Percentiles rank a stretch among this genome's conserved stretches.
These are phyloP conservation scores for Leucaena leucocephala DNA, from an alignment of 306 rosid species.

Conservation along the genomic window DNA sequence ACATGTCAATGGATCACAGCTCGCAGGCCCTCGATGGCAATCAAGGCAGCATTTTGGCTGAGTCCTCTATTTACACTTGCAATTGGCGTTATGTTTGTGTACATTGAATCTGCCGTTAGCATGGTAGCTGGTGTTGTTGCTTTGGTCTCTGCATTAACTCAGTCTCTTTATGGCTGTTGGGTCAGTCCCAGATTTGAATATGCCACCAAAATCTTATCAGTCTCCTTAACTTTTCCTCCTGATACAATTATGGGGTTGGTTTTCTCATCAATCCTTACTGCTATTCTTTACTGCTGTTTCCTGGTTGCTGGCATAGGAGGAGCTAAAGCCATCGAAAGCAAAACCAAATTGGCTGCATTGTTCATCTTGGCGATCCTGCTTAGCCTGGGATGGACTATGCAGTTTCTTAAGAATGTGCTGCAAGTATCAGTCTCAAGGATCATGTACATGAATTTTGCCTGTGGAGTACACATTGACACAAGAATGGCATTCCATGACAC, in stretches of 20 bases:
- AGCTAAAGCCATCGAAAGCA: slow-evolving; percentile 53
- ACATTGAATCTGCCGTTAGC: slow-evolving; percentile 44
- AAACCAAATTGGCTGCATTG: slow-evolving; percentile 35
- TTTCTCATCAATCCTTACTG: slow-evolving; percentile 28
- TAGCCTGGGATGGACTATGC: slow-evolving; percentile 82
- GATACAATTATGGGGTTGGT: slow-evolving; percentile 38
- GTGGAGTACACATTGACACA: slow-evolving; percentile 40
- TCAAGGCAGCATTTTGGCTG: slow-evolving; percentile 60
- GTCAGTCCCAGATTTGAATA: slow-evolving; percentile 54
- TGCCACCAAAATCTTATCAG: slow-evolving; percentile 48
- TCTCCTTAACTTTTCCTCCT: slow-evolving; percentile 54
- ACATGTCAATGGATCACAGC: slow-evolving; percentile 58
- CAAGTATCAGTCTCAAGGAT: slow-evolving; percentile 62
- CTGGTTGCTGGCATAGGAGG: slow-evolving; percentile 67
- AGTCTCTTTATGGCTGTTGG: slow-evolving; percentile 76
- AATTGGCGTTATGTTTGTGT: slow-evolving; percentile 48
- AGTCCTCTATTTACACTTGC: slow-evolving; percentile 60
- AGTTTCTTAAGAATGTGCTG: slow-evolving; percentile 63
- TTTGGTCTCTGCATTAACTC: slow-evolving; percentile 48
- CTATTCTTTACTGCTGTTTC: slow-evolving; percentile 58
- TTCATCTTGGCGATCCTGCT: slow-evolving; percentile 55
- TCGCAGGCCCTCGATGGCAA: slow-evolving; percentile 50
- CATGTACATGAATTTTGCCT: slow-evolving; percentile 49
- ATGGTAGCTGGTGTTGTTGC: slow-evolving; percentile 52
- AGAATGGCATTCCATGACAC: slow-evolving; percentile 50